Conservation (phyloP, 495 filamentous ascomycete genomes). For the Hyaloscypha bicolor region DNA sequence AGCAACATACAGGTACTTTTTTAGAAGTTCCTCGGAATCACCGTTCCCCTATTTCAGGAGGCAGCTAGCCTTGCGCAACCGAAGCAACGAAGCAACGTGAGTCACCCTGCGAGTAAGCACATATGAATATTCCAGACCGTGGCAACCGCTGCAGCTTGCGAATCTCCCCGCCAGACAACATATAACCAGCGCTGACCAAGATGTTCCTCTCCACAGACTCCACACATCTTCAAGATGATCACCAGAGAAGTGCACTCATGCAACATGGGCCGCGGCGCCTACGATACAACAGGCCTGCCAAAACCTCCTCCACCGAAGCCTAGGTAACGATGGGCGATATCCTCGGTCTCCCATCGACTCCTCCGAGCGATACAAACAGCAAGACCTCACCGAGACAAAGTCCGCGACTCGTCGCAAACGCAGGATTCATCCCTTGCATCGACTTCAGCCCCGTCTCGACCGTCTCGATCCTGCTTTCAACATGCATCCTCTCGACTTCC, state of each 20-base stretch:
- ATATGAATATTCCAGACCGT: neutral
- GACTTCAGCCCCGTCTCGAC: conserved; percentile 4
- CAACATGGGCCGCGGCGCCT: conserved; percentile 60
- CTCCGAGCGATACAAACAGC: conserved; percentile 7
- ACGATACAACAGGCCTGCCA: conserved; percentile 57
- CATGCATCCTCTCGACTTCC: conserved; percentile 1
- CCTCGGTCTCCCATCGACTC: conserved; percentile 9
- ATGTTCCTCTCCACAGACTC: conserved; percentile 16
- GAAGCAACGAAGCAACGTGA: conserved; percentile 28
- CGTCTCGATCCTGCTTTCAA: neutral
- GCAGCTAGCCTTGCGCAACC: conserved; percentile 26
- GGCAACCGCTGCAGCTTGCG: conserved; percentile 1
- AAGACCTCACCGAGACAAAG: conserved; percentile 13
- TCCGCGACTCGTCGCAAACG: conserved; percentile 11
- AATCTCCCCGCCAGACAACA: conserved; percentile 8
- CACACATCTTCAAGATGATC: conserved; percentile 42
- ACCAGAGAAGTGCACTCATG: conserved; percentile 44
- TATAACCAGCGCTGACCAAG: conserved; percentile 3
- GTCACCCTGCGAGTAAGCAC: conserved; percentile 18
- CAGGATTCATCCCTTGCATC: conserved; percentile 10
- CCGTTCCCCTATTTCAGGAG: conserved; percentile 12
- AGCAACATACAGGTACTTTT: conserved; percentile 1
- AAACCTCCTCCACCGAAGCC: conserved; percentile 59
- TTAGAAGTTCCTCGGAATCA: conserved; percentile 12
- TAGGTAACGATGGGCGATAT: conserved; percentile 28